Conservation (phyloP, 2,329 filamentous ascomycete genomes). For the Elsinoe fawcettii region DNA sequence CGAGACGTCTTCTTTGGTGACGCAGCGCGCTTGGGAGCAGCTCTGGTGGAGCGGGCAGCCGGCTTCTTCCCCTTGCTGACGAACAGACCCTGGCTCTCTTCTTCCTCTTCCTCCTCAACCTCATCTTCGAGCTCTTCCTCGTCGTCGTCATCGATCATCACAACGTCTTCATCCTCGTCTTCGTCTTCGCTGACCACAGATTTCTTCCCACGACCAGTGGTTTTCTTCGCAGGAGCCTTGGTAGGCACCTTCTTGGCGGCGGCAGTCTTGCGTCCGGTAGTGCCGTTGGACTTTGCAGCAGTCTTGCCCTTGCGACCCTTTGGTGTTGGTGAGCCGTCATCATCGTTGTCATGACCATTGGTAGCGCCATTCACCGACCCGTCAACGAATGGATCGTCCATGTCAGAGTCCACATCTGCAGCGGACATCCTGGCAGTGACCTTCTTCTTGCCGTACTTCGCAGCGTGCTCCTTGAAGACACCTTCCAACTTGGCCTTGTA, state of each 20-base stretch:
- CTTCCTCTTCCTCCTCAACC: conserved; percentile 38
- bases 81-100: conserved; percentile 41
- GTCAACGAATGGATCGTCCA: conserved; percentile 71
- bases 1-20: conserved; percentile 26
- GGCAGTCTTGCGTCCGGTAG: conserved; percentile 34
- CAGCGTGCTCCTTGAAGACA: conserved; percentile 58
- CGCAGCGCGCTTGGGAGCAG: conserved; percentile 24
- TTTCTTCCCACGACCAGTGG: conserved; percentile 34
- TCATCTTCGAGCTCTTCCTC: conserved; percentile 40
- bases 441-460: conserved; percentile 46
- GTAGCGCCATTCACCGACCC: conserved; percentile 61
- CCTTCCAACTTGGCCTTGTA: conserved; percentile 59
- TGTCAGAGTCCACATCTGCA: conserved; percentile 72
- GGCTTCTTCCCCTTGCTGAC: conserved; percentile 29
- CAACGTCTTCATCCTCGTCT: conserved; percentile 36
- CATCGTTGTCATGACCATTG: conserved; percentile 43
- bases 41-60: conserved; percentile 22
- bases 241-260: conserved; percentile 31
- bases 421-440: conserved; percentile 57
- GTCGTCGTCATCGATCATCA: conserved; percentile 38
- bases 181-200: conserved; percentile 36
- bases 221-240: conserved; percentile 22
- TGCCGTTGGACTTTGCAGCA: conserved; percentile 32
- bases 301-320: conserved; percentile 32
- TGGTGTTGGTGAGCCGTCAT: conserved; percentile 28